Evolutionary conservation across 164 flowering plant genomes (phyloP).

Genomic region (Macadamia integrifolia): DNA sequence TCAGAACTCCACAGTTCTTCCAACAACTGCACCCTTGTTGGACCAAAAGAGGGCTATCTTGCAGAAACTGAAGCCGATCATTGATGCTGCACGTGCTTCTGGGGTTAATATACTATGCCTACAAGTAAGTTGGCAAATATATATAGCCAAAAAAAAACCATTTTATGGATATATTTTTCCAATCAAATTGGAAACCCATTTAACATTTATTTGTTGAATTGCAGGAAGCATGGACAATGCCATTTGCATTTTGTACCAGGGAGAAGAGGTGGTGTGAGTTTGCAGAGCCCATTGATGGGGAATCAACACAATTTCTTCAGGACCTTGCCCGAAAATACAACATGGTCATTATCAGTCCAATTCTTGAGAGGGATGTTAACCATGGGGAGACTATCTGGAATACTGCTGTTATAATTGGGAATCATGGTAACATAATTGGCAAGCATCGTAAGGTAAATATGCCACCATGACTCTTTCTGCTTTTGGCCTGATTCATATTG

Average conservation of each 20-base stretch:
- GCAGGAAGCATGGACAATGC: slow-evolving; percentile 98
- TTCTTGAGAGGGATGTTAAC: slow-evolving; percentile 85
- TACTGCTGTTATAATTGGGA: slow-evolving; percentile 90
- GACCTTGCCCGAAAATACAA: slow-evolving; percentile 63
- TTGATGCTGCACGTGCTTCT: slow-evolving; percentile 87
- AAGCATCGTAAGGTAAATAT: slow-evolving; percentile 86
- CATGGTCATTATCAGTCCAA: slow-evolving; percentile 90
- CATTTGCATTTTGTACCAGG: slow-evolving; percentile 95
- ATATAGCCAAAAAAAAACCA: no score
- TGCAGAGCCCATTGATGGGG: slow-evolving; percentile 92
- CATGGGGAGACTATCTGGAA: slow-evolving; percentile 97
- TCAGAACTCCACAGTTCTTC: slow-evolving; percentile 76
- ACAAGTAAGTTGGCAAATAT: slow-evolving; percentile 46
- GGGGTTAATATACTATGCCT: slow-evolving; percentile 91
- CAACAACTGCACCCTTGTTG: slow-evolving; percentile 61
- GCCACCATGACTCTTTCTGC: not conserved
- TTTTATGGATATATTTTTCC: not conserved
- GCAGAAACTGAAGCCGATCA: slow-evolving; percentile 66
- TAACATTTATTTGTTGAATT: not conserved
- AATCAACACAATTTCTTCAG: slow-evolving; percentile 79
- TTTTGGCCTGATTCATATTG: not conserved
- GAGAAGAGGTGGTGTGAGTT: slow-evolving; percentile 99
- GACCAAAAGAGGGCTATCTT: slow-evolving; percentile 81
- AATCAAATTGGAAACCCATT: not conserved
- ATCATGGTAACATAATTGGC: slow-evolving; percentile 92